phyloP scores from a whole-genome alignment of 805 yeast genomes.

The Hemisphaericaspora nanyangensis region DNA sequence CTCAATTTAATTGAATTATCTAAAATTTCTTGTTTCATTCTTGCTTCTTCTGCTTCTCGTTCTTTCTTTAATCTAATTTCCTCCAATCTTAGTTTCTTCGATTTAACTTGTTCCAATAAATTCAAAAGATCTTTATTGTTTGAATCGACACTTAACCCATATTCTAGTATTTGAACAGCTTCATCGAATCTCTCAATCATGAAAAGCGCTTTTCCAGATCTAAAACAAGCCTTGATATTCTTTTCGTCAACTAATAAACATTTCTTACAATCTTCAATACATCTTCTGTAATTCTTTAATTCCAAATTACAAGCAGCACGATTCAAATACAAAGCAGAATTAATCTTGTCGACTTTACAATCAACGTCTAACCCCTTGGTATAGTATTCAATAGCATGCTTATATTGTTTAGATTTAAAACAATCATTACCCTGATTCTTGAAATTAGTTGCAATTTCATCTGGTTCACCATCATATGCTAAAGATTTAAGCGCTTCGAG shows the following conservation, averaged over 20 bases:
- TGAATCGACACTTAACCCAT: constrained; percentile 61
- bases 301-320: constrained; percentile 92
- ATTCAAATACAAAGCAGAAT: constrained; percentile 66
- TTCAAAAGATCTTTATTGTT: constrained; percentile 53
- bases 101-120: constrained; percentile 39
- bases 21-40: constrained; percentile 41
- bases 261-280: constrained; percentile 80
- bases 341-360: constrained; percentile 51
- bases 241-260: constrained; percentile 63
- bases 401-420: constrained; percentile 65
- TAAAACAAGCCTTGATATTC: constrained; percentile 78
- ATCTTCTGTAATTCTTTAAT: constrained; percentile 75
- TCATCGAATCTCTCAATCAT: constrained; percentile 68
- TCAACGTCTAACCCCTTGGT: constrained; percentile 74
- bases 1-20: constrained; percentile 61
- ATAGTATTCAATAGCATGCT: constrained; percentile 74
- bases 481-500: constrained; percentile 87
- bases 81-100: constrained; percentile 30
- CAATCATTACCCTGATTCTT: constrained; percentile 92
- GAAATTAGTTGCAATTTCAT: constrained; percentile 85
- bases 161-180: constrained; percentile 59
- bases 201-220: constrained; percentile 80
- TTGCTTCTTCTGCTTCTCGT: constrained; percentile 36
- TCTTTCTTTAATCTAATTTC: constrained; percentile 30
- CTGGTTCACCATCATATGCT: constrained; percentile 94